phyloP scores from a whole-genome alignment of 2,329 filamentous ascomycete species.

The Monilinia aucupariae region DNA sequence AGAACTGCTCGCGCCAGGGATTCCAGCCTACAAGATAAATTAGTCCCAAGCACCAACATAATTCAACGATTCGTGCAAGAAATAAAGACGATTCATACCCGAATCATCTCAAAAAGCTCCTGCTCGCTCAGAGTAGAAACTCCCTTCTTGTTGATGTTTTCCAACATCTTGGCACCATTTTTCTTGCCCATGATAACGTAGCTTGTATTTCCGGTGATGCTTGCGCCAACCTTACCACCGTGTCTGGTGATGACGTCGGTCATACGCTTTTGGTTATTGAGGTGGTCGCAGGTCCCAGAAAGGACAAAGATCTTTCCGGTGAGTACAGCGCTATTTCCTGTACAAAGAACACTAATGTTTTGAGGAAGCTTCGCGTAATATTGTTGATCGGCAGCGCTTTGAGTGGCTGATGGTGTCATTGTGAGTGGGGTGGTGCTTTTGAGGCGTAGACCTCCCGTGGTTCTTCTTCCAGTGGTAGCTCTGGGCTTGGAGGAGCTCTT shows the following conservation, averaged over 20 bases:
- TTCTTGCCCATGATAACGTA: slow-evolving; percentile 29
- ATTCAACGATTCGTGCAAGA: neutral
- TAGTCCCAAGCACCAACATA: no score
- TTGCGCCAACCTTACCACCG: slow-evolving; percentile 25
- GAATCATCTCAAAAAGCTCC: slow-evolving; percentile 22
- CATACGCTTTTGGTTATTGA: slow-evolving; percentile 19
- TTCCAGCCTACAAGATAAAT: neutral
- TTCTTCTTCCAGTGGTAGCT: no score
- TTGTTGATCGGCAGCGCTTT: no score
- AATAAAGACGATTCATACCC: neutral
- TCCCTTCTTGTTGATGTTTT: slow-evolving; percentile 25
- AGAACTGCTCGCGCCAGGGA: neutral
- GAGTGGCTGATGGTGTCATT: no score
- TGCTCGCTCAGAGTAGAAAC: slow-evolving; percentile 25
- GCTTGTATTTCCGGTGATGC: slow-evolving; percentile 25
- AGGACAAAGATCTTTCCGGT: slow-evolving; percentile 21
- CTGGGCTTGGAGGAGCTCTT: no score
- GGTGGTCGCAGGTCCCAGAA: slow-evolving; percentile 13
- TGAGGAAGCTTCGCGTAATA: slow-evolving; percentile 18
- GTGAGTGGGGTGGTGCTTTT: no score
- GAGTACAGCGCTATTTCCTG: slow-evolving; percentile 17
- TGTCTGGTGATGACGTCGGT: slow-evolving; percentile 24
- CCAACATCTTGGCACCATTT: slow-evolving; percentile 27
- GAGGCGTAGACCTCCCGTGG: no score
- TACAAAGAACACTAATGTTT: slow-evolving; percentile 23